Base-by-base conservation (phyloP, 495 filamentous ascomycete species). In the Penicillium coprophilum region DNA sequence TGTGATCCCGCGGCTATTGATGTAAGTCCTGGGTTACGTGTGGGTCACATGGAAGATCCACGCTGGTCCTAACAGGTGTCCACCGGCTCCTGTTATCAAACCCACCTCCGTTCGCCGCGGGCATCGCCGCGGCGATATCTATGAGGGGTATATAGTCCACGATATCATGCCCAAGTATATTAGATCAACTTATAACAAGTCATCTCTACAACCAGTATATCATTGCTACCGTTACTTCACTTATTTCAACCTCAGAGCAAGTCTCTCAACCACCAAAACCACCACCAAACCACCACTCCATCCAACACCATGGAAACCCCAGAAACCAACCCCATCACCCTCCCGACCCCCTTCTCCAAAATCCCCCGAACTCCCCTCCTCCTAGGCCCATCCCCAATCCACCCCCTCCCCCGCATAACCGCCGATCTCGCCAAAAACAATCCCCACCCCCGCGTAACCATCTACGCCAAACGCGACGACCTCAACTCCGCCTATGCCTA, bases 391-490 rank as follows among this genome's bases (percentile, higher is more conserved):
- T 85, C 84, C 0, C 82, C 81, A n/a, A 83, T 86, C 65, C 82
- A 85, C 49, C 63, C 73, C 38, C 77, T 87, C 44, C 79, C 80
- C 63, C 77, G 81, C 58, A 85, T 86, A 65, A 80, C 77, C 34
- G 61, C 74, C 44, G 80, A 79, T 41, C 77, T 87, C 23, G 77
- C 77, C 55, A 71, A 72, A 11, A 68, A 77, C 52, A 61, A 50
- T 28, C 46, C 55, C 24, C 47, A 59, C 36, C 51, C 53, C 0
- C 28, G 6, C 34, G 81, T 83, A 28, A 68, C 69, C 32, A 77
- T 86, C 63, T 85, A 81, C 60, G 82, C 84, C 58, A 86, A 87
- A 60, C 77, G 83, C 51, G 84, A 88, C 53, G 85, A 87, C 67
- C 73, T 77, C 49, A 87, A 83, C 73, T 84, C 80, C 10, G 78